These are phyloP conservation scores for Aquilaria agallochum DNA, from an alignment of 441 rosid species.

Conservation along the genomic window DNA sequence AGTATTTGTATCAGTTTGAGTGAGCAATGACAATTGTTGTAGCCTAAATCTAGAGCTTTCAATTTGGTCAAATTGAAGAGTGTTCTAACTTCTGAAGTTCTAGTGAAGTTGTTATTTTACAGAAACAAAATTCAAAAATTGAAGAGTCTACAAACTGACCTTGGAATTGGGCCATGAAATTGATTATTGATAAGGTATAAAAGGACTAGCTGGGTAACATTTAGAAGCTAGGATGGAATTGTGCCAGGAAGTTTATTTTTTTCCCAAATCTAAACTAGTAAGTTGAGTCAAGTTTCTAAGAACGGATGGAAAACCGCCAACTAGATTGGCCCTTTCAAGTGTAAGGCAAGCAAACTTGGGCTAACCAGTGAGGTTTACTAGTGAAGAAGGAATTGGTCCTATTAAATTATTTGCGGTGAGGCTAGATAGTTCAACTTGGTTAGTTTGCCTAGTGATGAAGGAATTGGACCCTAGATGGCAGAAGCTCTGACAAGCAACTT, in stretches of 20 bases:
- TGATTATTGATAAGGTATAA: neutral
- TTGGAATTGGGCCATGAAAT: slow-evolving; percentile 11
- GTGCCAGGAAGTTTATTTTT: slow-evolving; percentile 1
- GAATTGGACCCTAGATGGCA: neutral
- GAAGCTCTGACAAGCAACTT: neutral
- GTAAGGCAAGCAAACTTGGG: slow-evolving; percentile 1
- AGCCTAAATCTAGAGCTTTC: neutral
- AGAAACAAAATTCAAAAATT: slow-evolving; percentile 5
- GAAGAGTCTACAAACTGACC: slow-evolving; percentile 1
- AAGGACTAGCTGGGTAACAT: slow-evolving; percentile 1
- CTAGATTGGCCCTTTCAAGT: neutral
- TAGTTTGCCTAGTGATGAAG: slow-evolving; percentile 13
- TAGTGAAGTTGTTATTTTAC: neutral
- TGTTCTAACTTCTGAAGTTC: neutral
- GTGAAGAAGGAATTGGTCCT: neutral
- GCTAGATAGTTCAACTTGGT: slow-evolving; percentile 2
- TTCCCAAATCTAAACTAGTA: neutral
- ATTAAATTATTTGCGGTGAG: neutral
- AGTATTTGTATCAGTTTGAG: neutral
- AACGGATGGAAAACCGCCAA: slow-evolving; percentile 15
- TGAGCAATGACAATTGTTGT: neutral
- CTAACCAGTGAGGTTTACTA: slow-evolving; percentile 3
- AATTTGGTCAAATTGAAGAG: slow-evolving; percentile 1
- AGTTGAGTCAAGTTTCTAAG: slow-evolving; percentile 19
- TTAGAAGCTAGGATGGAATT: slow-evolving; percentile 11